A percentile compares a stretch with the other conserved stretches of the same genome.
Evolutionary conservation across 1,284 basidiomycete genomes (phyloP).

Genomic region (Cryptococcus sp.): DNA sequence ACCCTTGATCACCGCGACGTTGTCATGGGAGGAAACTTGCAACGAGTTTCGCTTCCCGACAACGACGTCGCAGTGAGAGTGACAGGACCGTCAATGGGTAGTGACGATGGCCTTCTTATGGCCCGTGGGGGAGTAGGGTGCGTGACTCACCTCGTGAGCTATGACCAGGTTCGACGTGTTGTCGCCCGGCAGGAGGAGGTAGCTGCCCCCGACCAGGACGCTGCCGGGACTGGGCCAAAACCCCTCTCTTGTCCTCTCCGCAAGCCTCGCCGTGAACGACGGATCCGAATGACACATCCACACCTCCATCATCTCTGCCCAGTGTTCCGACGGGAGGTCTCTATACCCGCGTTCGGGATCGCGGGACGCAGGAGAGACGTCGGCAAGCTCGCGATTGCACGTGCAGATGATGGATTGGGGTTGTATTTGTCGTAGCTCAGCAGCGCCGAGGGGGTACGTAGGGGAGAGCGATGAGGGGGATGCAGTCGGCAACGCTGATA

Average conservation of each 20-base stretch:
- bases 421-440: conserved; percentile 39
- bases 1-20: conserved; percentile 1
- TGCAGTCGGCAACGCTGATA: conserved; percentile 54
- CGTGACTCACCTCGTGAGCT: conserved; percentile 61
- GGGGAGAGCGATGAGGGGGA: conserved; percentile 19
- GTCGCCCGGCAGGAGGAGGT: conserved; percentile 71
- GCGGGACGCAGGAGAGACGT: conserved; percentile 57
- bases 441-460: conserved; percentile 40
- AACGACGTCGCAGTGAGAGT: conserved; percentile 21
- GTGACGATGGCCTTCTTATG: conserved; percentile 83
- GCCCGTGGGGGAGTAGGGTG: conserved; percentile 58
- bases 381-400: conserved; percentile 65
- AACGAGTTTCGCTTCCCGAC: conserved; percentile 32
- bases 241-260: conserved; percentile 65
- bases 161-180: conserved; percentile 62
- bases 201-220: conserved; percentile 81
- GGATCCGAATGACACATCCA: conserved; percentile 99
- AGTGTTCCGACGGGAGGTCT: conserved; percentile 90
- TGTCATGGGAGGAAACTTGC: conserved; percentile 37
- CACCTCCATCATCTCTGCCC: conserved; percentile 93
- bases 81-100: conserved; percentile 66
- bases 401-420: conserved; percentile 45
- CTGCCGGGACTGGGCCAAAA: conserved; percentile 75
- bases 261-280: conserved; percentile 69
- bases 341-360: conserved; percentile 67